A percentile compares a stretch with the other conserved stretches of the same genome.
Evolutionary conservation across 306 rosid species (phyloP).

Genomic region (Sophora flavescens): DNA sequence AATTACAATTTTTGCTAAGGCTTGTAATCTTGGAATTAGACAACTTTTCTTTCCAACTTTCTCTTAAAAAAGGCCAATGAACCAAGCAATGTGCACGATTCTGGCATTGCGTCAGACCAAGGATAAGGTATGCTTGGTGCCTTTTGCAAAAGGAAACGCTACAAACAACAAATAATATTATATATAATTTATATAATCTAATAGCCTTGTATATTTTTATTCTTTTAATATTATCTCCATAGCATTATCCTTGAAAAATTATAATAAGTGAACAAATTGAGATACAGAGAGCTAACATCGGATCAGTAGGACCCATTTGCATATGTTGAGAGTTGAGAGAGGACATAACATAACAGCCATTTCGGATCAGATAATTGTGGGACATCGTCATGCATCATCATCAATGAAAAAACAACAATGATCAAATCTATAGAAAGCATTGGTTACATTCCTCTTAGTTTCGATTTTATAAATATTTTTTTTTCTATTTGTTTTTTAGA

Average conservation of each 20-base stretch:
- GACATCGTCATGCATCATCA: background rate
- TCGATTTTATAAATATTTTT: too few species aligned
- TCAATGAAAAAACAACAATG: background rate
- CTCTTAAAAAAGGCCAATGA: background rate
- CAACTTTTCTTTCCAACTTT: background rate
- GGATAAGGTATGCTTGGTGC: slow-evolving; percentile 58
- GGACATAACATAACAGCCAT: slow-evolving; percentile 2
- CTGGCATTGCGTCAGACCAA: slow-evolving; percentile 8
- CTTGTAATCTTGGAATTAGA: background rate
- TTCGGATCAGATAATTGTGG: background rate
- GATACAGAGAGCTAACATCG: background rate
- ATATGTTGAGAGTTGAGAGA: background rate
- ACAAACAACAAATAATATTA: background rate
- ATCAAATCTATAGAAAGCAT: too few species aligned
- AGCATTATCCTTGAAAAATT: slow-evolving; percentile 15
- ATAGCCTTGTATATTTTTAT: background rate
- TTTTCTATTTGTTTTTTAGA: too few species aligned
- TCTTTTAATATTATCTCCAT: slow-evolving; percentile 16
- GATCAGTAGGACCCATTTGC: slow-evolving; percentile 12
- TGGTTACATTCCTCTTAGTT: too few species aligned
- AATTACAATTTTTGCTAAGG: background rate
- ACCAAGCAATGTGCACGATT: slow-evolving; percentile 47
- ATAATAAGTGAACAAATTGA: background rate
- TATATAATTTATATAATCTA: background rate
- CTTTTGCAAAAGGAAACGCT: background rate